Base-by-base conservation (phyloP, 1,139 yeast species). In the Debaryomyces sp. region DNA sequence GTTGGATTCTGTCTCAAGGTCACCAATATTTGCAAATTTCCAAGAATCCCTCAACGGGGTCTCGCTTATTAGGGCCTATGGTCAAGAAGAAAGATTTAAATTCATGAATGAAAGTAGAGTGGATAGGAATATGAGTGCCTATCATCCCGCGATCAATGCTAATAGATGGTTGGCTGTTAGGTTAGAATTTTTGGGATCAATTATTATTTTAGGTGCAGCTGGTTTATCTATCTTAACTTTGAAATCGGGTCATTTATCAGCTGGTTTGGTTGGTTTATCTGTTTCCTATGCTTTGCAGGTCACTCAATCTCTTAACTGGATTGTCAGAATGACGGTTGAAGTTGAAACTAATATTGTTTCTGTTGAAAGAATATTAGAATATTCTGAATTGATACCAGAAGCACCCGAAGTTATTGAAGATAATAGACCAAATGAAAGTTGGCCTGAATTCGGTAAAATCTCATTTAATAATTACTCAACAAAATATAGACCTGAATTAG, bases 131-230 rank as follows among this genome's bases (percentile, higher is more conserved):
- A 82, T 92, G 86, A 78, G 88, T 63, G 98, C 98, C 0, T 92
- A 82, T 62, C 95, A 90, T 73, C 97, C 98, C 30, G 80, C 96
- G 12, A 84, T 91, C 52, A 89, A 89, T 65, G 92, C 97, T 10
- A 94, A 94, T 66, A 84, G 99, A 74, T 94, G 99, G 99, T 79
- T 94, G 52, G 97, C 97, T 9, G 96, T 89, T 13, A 81, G 98
- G 65, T 78, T 94, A 52, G 98, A 94, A 68, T 85, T 89, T 57
- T 77, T 94, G 57, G 98, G 98, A 29, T 89, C 97, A 1, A 61
- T 91, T 40, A 87, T 94, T 54, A 91, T 94, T 58, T 78, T 91
- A 54, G 87, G 89, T 38, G 85, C 98, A 6, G 91, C 97, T 1
- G 89, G 92, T 6, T 76, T 92, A 57, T 80, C 95, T 10, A 87